Percentiles rank a stretch among this genome's conserved stretches.
phyloP scores from a whole-genome alignment of 345 rosid genomes.

The Leavenworthia alabamica region DNA sequence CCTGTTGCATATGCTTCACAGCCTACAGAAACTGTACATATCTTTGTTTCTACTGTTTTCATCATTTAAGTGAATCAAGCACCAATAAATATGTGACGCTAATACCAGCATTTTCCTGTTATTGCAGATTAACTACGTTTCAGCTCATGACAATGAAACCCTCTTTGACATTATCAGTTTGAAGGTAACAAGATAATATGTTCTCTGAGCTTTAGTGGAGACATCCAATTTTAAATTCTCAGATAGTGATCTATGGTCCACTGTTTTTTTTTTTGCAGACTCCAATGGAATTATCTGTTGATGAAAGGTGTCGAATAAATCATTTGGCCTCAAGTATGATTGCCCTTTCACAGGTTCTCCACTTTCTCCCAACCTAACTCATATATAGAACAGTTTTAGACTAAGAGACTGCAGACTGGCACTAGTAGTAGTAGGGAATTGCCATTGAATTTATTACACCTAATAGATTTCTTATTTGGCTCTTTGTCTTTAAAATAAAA shows the following conservation, averaged over 20 bases:
- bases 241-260: too few relatives aligned
- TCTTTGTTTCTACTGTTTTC: constrained; percentile 2
- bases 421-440: background rate
- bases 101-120: constrained; percentile 1
- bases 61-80: constrained; percentile 1
- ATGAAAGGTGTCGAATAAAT: constrained; percentile 81
- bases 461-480: background rate
- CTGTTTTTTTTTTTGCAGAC: constrained; percentile 45
- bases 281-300: constrained; percentile 61
- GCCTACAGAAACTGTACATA: constrained; percentile 71
- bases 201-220: background rate
- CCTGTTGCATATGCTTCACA: constrained; percentile 70
- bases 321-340: constrained; percentile 78
- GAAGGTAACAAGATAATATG: constrained; percentile 48
- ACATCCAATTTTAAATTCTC: background rate
- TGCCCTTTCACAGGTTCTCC: constrained; percentile 70
- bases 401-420: constrained; percentile 2
- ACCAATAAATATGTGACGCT: background rate
- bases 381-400: background rate
- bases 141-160: constrained; percentile 99
- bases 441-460: background rate
- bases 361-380: constrained; percentile 8
- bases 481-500: background rate
- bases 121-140: constrained; percentile 76
- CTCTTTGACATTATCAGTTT: constrained; percentile 74